phyloP scores from a whole-genome alignment of 768 basidiomycete species.

The Lactarius hengduanensis region DNA sequence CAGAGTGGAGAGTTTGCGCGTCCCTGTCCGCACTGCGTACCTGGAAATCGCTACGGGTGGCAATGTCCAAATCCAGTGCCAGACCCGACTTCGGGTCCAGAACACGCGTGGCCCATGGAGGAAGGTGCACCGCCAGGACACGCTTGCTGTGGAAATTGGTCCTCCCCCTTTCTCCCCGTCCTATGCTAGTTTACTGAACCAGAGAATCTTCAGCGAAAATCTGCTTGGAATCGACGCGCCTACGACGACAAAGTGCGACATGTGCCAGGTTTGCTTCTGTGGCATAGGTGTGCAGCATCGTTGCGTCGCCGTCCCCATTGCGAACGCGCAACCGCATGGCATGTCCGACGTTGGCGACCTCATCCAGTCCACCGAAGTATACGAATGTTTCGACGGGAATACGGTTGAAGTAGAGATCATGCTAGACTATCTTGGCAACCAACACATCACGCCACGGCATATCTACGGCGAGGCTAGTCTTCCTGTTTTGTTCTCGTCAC shows the following conservation, averaged over 20 bases:
- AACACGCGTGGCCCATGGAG: constrained; percentile 74
- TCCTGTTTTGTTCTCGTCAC: constrained; percentile 30
- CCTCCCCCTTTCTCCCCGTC: constrained; percentile 25
- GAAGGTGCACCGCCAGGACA: constrained; percentile 81
- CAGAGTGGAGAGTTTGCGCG: constrained; percentile 62
- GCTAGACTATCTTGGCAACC: constrained; percentile 71
- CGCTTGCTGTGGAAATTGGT: constrained; percentile 81
- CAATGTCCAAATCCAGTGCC: constrained; percentile 76
- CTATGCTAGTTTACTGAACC: constrained; percentile 3
- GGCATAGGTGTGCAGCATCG: constrained; percentile 75
- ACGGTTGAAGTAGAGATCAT: constrained; percentile 80
- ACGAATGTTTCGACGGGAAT: constrained; percentile 78
- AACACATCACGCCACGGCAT: constrained; percentile 60
- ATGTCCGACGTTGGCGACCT: constrained; percentile 69
- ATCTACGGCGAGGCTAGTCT: constrained; percentile 65
- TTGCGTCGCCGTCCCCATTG: constrained; percentile 59
- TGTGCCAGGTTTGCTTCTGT: constrained; percentile 81
- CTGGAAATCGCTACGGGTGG: constrained; percentile 75
- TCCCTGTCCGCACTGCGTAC: constrained; percentile 76
- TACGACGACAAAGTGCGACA: constrained; percentile 77
- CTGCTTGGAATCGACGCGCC: constrained; percentile 71
- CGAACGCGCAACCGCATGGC: constrained; percentile 65
- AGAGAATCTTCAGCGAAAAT: constrained; percentile 54
- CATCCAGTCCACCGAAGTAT: constrained; percentile 70
- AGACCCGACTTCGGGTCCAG: constrained; percentile 66